phyloP scores from a whole-genome alignment of 441 rosid genomes.

The Francoa sonchifolia region DNA sequence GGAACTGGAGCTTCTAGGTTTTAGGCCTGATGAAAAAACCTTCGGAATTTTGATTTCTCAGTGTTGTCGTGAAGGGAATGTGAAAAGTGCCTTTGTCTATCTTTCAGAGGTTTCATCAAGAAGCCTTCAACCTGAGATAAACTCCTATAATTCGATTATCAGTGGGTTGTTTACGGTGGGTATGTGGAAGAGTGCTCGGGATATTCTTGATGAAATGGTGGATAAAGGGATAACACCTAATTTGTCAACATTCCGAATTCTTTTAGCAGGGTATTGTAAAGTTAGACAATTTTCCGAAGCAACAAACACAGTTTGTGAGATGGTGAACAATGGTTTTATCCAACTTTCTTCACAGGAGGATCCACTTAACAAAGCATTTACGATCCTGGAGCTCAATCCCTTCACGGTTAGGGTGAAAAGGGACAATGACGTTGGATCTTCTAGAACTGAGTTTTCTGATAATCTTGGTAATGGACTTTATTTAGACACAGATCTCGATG shows the following conservation, averaged over 20 bases:
- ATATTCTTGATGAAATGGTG: constrained; percentile 50
- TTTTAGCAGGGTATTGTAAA: constrained; percentile 65
- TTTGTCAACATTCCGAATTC: constrained; percentile 38
- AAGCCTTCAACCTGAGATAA: constrained; percentile 39
- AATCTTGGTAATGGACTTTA: constrained; percentile 74
- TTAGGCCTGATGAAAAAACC: constrained; percentile 44
- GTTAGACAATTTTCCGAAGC: constrained; percentile 59
- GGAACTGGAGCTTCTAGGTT: constrained; percentile 44
- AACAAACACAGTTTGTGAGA: constrained; percentile 31
- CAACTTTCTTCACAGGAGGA: constrained; percentile 38
- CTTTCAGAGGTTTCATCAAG: constrained; percentile 40
- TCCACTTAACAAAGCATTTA: constrained; percentile 49
- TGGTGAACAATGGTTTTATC: constrained; percentile 37
- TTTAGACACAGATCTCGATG: constrained; percentile 52
- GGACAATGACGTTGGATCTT: constrained; percentile 39
- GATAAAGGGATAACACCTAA: constrained; percentile 26
- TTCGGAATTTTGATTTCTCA: constrained; percentile 64
- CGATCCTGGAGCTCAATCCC: constrained; percentile 43
- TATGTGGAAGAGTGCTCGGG: constrained; percentile 35
- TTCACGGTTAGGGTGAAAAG: constrained; percentile 55
- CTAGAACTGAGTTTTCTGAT: constrained; percentile 63
- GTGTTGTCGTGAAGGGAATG: constrained; percentile 49
- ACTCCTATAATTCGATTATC: constrained; percentile 43
- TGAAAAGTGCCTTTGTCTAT: constrained; percentile 36
- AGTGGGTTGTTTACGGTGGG: constrained; percentile 42